phyloP scores from a whole-genome alignment of 2,329 filamentous ascomycete genomes.

The Trichoderma citrinoviride region DNA sequence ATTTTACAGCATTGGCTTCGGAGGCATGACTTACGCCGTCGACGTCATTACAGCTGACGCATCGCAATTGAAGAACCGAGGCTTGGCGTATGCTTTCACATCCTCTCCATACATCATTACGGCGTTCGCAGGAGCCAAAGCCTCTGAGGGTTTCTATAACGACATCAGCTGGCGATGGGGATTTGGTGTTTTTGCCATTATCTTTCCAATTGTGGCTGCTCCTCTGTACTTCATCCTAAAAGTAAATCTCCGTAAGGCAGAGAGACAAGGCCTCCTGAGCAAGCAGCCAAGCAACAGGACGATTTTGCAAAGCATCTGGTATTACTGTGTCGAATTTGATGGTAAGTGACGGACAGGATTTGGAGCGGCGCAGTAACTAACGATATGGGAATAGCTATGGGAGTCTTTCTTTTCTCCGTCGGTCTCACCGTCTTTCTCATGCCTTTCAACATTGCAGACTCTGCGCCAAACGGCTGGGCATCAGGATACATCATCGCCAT shows the following conservation, averaged over 20 bases:
- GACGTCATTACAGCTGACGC: constrained; percentile 66
- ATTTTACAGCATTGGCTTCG: constrained; percentile 60
- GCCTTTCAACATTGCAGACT: constrained; percentile 57
- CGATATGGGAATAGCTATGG: constrained; percentile 37
- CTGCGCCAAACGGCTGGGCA: constrained; percentile 50
- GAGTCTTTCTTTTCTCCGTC: constrained; percentile 55
- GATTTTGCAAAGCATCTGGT: constrained; percentile 44
- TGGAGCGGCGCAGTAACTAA: not conserved
- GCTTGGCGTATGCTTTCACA: constrained; percentile 40
- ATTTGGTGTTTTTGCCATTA: constrained; percentile 60
- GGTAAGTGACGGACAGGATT: constrained; percentile 31
- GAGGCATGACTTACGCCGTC: constrained; percentile 60
- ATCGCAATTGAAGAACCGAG: constrained; percentile 41
- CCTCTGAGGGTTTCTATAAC: constrained; percentile 32
- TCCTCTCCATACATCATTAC: constrained; percentile 48
- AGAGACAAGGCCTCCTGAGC: constrained; percentile 44
- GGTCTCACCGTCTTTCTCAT: constrained; percentile 62
- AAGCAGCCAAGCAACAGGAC: constrained; percentile 44
- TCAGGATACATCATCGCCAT: constrained; percentile 57
- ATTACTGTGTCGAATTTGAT: constrained; percentile 59
- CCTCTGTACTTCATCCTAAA: constrained; percentile 56
- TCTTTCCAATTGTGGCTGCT: constrained; percentile 50
- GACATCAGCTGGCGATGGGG: constrained; percentile 40
- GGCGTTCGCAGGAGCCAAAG: constrained; percentile 40
- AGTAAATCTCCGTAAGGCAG: constrained; percentile 56